phyloP scores from a whole-genome alignment of 306 rosid species.

The Prunus salicina region DNA sequence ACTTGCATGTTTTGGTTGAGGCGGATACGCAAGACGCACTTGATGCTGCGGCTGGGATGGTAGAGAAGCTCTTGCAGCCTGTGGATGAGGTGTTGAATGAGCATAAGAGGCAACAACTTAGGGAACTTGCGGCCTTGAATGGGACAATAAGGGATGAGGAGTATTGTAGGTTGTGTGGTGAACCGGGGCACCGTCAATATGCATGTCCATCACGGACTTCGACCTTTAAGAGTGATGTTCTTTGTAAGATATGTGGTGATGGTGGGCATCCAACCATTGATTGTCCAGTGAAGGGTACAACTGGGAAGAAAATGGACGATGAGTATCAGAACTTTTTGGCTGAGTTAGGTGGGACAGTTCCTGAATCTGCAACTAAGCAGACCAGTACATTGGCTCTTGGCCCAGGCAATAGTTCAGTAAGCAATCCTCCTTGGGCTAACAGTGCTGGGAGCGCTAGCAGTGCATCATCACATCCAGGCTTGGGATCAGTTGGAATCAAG shows the following conservation, averaged over 20 bases:
- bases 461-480: conserved; percentile 50
- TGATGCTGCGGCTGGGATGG: conserved; percentile 99
- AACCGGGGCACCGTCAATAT: conserved; percentile 94
- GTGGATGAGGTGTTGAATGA: conserved; percentile 98
- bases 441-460: conserved; percentile 29
- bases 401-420: conserved; percentile 56
- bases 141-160: conserved; percentile 98
- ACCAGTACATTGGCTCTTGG: conserved; percentile 52
- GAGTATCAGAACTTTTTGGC: conserved; percentile 96
- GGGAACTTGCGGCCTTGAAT: conserved; percentile 94
- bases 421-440: conserved; percentile 94
- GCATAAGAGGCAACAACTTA: conserved; percentile 96
- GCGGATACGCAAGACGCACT: conserved; percentile 85
- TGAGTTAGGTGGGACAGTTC: conserved; percentile 69
- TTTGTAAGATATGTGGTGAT: conserved; percentile 95
- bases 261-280: conserved; percentile 98
- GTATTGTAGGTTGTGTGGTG: conserved; percentile 91
- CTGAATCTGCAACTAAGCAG: conserved; percentile 42
- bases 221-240: conserved; percentile 84
- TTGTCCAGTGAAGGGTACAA: conserved; percentile 91
- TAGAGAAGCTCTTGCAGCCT: conserved; percentile 95
- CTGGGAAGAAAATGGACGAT: conserved; percentile 61
- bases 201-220: conserved; percentile 90
- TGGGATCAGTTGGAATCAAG: conserved; percentile 63
- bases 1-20: conserved; percentile 95